These are phyloP conservation scores for Arachnomyces sp. DNA, from an alignment of 2,329 filamentous ascomycete genomes.

Conservation along the genomic window DNA sequence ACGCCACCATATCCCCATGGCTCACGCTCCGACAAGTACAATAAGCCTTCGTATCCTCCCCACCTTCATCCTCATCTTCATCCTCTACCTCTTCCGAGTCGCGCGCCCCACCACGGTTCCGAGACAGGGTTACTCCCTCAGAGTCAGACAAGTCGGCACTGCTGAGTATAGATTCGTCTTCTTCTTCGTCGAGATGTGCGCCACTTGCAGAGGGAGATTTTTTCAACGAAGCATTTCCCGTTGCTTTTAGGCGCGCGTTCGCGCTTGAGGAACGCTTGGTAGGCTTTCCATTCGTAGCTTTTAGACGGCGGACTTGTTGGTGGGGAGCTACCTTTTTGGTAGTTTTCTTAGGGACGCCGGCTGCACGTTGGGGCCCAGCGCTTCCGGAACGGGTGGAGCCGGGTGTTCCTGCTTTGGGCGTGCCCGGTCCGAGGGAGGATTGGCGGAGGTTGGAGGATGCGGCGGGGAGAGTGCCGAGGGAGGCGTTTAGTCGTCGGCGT, in stretches of 20 bases:
- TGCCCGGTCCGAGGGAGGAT: constrained; percentile 55
- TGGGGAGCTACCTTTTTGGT: constrained; percentile 50
- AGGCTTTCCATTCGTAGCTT: constrained; percentile 28
- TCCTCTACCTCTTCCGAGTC: constrained; percentile 36
- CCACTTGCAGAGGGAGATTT: constrained; percentile 33
- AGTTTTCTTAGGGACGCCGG: constrained; percentile 35
- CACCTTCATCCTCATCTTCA: constrained; percentile 42
- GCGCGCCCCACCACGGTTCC: constrained; percentile 8
- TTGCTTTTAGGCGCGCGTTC: constrained; percentile 27
- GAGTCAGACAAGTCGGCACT: constrained; percentile 42
- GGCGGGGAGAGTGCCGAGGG: constrained; percentile 45
- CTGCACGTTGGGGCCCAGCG: constrained; percentile 42
- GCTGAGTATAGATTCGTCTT: constrained; percentile 48
- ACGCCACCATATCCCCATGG: constrained; percentile 61
- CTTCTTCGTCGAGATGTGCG: constrained; percentile 32
- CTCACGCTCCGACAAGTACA: constrained; percentile 58
- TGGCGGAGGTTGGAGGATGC: constrained; percentile 51
- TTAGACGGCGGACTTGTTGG: constrained; percentile 38
- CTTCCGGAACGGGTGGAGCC: constrained; percentile 49
- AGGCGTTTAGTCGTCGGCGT: constrained; percentile 48
- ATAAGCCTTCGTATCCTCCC: constrained; percentile 54
- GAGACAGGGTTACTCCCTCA: constrained; percentile 28
- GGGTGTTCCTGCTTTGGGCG: constrained; percentile 51
- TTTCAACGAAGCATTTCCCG: constrained; percentile 24
- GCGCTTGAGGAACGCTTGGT: constrained; percentile 36